These are phyloP conservation scores for Candida easanensis DNA, from an alignment of 805 yeast genomes.

Conservation along the genomic window DNA sequence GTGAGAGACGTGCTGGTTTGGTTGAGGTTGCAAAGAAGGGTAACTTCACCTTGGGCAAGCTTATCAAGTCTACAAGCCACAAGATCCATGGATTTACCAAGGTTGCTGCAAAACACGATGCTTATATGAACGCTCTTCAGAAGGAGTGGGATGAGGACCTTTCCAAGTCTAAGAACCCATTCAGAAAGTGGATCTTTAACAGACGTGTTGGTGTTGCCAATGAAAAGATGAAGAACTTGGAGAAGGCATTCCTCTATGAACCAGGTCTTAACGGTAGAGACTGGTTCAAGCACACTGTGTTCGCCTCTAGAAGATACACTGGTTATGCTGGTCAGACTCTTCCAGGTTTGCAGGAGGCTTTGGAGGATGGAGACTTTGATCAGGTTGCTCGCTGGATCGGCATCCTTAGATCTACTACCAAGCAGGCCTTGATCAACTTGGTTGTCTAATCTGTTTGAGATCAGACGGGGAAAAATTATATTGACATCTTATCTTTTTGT, in stretches of 20 bases:
- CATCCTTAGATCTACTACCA: slow-evolving; percentile 18
- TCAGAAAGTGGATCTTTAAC: slow-evolving; percentile 29
- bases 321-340: slow-evolving; percentile 54
- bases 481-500: too few relatives aligned
- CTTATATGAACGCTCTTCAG: slow-evolving; percentile 19
- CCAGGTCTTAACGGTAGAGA: slow-evolving; percentile 45
- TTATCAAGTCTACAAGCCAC: slow-evolving; percentile 29
- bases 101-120: slow-evolving; percentile 29
- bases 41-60: slow-evolving; percentile 24
- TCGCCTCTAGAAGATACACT: slow-evolving; percentile 53
- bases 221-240: slow-evolving; percentile 37
- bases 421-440: slow-evolving; percentile 9
- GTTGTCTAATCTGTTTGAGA: background rate
- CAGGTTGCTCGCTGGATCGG: slow-evolving; percentile 29
- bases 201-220: slow-evolving; percentile 31
- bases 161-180: slow-evolving; percentile 30
- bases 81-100: slow-evolving; percentile 27
- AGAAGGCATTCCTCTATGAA: slow-evolving; percentile 42
- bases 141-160: slow-evolving; percentile 28
- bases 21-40: slow-evolving; percentile 6
- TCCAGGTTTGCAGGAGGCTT: slow-evolving; percentile 51
- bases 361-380: slow-evolving; percentile 44
- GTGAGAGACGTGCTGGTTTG: slow-evolving; percentile 12
- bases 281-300: slow-evolving; percentile 55
- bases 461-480: background rate